Evolutionary conservation across 805 yeast genomes (phyloP), one percentile per base, ranked within the genome.

Genomic region (Sugiyamaella valdiviana): DNA sequence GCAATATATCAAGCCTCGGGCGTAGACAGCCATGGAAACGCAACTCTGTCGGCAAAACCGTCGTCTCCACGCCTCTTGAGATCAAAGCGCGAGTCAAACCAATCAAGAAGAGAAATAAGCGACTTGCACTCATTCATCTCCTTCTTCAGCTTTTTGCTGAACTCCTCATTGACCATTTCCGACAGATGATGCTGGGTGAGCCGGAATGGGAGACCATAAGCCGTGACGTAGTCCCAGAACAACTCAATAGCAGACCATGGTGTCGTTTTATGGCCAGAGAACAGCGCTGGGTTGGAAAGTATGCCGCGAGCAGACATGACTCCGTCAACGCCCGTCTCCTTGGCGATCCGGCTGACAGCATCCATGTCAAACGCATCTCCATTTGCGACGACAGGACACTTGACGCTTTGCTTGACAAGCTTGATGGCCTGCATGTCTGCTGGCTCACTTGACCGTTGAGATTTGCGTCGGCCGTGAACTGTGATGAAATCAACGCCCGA

Each of bases 291-390:
- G 63, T 93, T 93, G 23, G 77, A 71, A 44, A 93, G 68, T 2
- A 87, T 71, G 0, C 99, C 99, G 52, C 99, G 70, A 1, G 86
- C 99, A 2, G 97, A 83, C 99, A 93, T 93, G 6, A 93, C 85
- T 6, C 98, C 99, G 62, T 87, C 93, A 37, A 80, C 88, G 1
- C 84, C 83, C 0, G 98, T 89, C 45, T 63, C 63, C 10, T 75
- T 68, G 0, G 79, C 78, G 22, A 91, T 90, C 16, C 63, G 61
- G 39, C 69, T 58, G n/a, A 85, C 82, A 62, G 88, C 96, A 15
- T 72, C 68, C 20, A 80, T 66, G 0, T 76, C 62, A 59, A 84
- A 84, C 60, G 95, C 90, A 65, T 93, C 98, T n/a, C 99, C 99
- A 61, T 93, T 93, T 2, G 98, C 96, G n/a, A 93, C 83, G 1